Conservation (phyloP, 2,329 filamentous ascomycete species). For the Fusarium floridanum region DNA sequence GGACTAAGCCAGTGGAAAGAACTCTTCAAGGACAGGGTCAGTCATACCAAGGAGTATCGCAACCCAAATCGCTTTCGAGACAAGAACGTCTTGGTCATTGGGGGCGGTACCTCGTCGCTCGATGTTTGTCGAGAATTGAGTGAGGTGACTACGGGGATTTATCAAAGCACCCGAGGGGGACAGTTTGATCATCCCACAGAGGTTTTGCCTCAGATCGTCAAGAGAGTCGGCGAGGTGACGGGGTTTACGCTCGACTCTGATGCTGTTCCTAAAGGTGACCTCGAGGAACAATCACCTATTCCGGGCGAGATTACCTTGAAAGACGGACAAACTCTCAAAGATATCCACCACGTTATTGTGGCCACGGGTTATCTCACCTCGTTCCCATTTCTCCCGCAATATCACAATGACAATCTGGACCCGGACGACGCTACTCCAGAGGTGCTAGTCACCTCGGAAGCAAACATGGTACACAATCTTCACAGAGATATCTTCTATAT, state of each 20-base stretch:
- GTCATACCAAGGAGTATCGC: conserved; percentile 80
- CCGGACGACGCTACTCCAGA: conserved; percentile 63
- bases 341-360: conserved; percentile 73
- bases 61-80: conserved; percentile 68
- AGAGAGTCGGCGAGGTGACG: conserved; percentile 64
- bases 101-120: conserved; percentile 60
- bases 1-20: conserved; percentile 71
- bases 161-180: conserved; percentile 68
- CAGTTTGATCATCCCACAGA: conserved; percentile 67
- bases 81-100: conserved; percentile 66
- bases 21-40: conserved; percentile 64
- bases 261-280: conserved; percentile 59
- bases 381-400: conserved; percentile 70
- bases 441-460: conserved; percentile 71
- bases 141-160: conserved; percentile 52
- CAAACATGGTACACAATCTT: conserved; percentile 73
- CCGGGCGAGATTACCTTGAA: conserved; percentile 58
- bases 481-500: conserved; percentile 81
- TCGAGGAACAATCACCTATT: conserved; percentile 3
- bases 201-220: conserved; percentile 65
- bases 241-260: conserved; percentile 54
- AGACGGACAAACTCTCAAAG: conserved; percentile 64
- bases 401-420: conserved; percentile 54
- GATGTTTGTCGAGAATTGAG: conserved; percentile 58
- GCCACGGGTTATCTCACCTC: conserved; percentile 78